These are phyloP conservation scores for Fusarium paranaense DNA, from an alignment of 2,329 filamentous ascomycete genomes.

Conservation along the genomic window DNA sequence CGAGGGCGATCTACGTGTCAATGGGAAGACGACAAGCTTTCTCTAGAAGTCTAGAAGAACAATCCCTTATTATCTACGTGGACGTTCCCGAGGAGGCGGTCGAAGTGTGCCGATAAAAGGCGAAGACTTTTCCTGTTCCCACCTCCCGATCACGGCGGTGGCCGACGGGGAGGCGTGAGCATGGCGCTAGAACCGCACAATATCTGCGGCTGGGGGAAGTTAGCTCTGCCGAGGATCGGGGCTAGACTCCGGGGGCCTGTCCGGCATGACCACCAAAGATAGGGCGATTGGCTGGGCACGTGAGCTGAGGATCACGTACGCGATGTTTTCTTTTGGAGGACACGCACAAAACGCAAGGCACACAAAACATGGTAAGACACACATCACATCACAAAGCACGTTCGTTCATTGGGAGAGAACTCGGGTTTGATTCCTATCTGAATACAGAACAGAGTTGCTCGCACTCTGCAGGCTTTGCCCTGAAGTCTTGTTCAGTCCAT, in stretches of 20 bases:
- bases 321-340: neutral
- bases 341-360: neutral
- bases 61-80: slow-evolving; percentile 30
- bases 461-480: slow-evolving; percentile 4
- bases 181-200: slow-evolving; percentile 13
- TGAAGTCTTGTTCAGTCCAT: slow-evolving; percentile 12
- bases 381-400: neutral
- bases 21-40: slow-evolving; percentile 16
- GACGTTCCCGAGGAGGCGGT: slow-evolving; percentile 20
- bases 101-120: slow-evolving; percentile 22
- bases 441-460: slow-evolving; percentile 20
- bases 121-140: slow-evolving; percentile 37
- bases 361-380: neutral
- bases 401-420: slow-evolving; percentile 14
- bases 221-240: slow-evolving; percentile 38
- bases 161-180: slow-evolving; percentile 16
- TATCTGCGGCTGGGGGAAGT: slow-evolving; percentile 20
- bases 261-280: neutral
- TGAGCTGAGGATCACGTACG: slow-evolving; percentile 2
- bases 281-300: slow-evolving; percentile 18
- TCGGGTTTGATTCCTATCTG: slow-evolving; percentile 36
- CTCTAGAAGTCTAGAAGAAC: slow-evolving; percentile 2
- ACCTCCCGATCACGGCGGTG: slow-evolving; percentile 43
- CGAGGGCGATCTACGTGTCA: slow-evolving; percentile 11
- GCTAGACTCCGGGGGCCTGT: slow-evolving; percentile 3